These are phyloP conservation scores for Kazachstania martiniae DNA, from an alignment of 805 yeast genomes.

Conservation along the genomic window DNA sequence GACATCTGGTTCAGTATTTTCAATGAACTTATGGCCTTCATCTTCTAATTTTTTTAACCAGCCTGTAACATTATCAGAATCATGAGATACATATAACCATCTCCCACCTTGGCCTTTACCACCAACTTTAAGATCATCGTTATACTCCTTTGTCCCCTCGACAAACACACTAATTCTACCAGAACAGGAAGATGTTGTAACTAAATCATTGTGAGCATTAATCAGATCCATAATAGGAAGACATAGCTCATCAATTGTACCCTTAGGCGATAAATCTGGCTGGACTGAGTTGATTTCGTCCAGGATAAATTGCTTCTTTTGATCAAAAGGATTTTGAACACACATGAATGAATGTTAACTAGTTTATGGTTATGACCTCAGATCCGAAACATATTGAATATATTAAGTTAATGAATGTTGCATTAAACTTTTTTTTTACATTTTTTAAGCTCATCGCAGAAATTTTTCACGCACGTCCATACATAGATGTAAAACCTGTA, in stretches of 20 bases:
- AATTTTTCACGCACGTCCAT: too few species aligned
- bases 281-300: slow-evolving; percentile 36
- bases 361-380: too few species aligned
- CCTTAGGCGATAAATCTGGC: slow-evolving; percentile 77
- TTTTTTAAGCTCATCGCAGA: too few species aligned
- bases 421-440: too few species aligned
- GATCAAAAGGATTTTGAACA: slow-evolving; percentile 46
- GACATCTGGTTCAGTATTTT: not conserved
- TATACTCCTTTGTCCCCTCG: slow-evolving; percentile 49
- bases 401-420: too few species aligned
- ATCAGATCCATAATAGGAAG: slow-evolving; percentile 61
- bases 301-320: slow-evolving; percentile 47
- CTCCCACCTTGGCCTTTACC: slow-evolving; percentile 80
- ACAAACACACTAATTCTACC: slow-evolving; percentile 77
- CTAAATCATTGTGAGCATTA: slow-evolving; percentile 54
- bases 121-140: slow-evolving; percentile 39
- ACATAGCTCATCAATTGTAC: slow-evolving; percentile 67
- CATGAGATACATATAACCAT: slow-evolving; percentile 77
- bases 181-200: slow-evolving; percentile 82
- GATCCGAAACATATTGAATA: too few species aligned
- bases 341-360: too few species aligned
- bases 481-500: too few species aligned
- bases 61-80: slow-evolving; percentile 33
- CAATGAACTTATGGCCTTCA: slow-evolving; percentile 9
- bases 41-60: slow-evolving; percentile 36